Conservation (phyloP, 75 land plant species). For the Cunninghamia lanceolata region DNA sequence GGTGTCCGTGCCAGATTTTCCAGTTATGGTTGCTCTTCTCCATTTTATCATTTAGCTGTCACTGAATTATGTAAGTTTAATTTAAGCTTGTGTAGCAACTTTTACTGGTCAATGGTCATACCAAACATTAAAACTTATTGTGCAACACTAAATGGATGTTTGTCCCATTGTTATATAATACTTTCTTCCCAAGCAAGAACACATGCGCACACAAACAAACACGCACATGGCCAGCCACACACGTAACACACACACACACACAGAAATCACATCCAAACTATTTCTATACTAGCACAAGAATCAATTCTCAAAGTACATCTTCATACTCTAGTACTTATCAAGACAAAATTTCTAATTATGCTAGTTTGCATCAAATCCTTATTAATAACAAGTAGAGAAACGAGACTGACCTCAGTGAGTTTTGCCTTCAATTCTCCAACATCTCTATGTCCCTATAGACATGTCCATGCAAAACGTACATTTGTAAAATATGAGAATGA, state of each 20-base stretch:
- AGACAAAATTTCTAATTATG: background rate
- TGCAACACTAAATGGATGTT: background rate
- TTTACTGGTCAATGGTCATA: background rate
- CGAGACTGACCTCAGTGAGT: conserved; percentile 8
- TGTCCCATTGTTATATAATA: background rate
- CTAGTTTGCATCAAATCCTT: background rate
- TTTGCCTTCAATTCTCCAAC: conserved; percentile 13
- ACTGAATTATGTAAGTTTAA: background rate
- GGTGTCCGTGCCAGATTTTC: background rate
- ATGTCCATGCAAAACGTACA: background rate
- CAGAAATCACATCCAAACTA: background rate
- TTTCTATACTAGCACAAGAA: background rate
- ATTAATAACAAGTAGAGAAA: background rate
- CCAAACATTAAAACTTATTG: background rate
- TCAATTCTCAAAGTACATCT: background rate
- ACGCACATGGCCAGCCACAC: background rate
- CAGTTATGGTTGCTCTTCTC: background rate
- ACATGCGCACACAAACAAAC: background rate
- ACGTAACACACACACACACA: background rate
- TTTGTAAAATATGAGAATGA: background rate
- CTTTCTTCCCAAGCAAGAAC: background rate
- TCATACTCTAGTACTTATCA: background rate
- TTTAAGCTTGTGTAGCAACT: background rate
- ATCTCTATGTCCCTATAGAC: background rate
- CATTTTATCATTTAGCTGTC: background rate